phyloP scores from a whole-genome alignment of 1,284 basidiomycete genomes.

The Fomitiporia mediterranea region DNA sequence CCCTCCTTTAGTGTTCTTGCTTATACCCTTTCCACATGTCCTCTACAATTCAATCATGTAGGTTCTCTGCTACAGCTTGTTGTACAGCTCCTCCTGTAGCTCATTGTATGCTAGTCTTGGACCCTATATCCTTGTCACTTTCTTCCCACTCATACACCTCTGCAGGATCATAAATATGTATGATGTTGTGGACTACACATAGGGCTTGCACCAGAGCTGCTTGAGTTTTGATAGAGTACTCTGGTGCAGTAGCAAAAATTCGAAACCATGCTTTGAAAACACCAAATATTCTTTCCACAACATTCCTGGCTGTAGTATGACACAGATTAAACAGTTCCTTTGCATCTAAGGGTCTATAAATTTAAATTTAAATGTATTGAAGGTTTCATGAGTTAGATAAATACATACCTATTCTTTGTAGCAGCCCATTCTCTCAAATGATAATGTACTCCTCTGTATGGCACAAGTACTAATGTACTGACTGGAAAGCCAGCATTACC shows the following conservation, averaged over 20 bases:
- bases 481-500: slow-evolving; percentile 16
- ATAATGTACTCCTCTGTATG: slow-evolving; percentile 18
- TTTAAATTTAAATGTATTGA: neutral
- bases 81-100: slow-evolving; percentile 3
- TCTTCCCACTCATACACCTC: slow-evolving; percentile 8
- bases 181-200: slow-evolving; percentile 36
- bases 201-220: slow-evolving; percentile 29
- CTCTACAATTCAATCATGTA: slow-evolving; percentile 18
- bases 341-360: slow-evolving; percentile 29
- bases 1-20: slow-evolving; percentile 10
- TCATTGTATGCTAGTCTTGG: neutral
- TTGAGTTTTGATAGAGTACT: slow-evolving; percentile 32
- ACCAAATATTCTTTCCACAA: slow-evolving; percentile 41
- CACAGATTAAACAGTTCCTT: slow-evolving; percentile 40
- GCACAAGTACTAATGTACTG: neutral
- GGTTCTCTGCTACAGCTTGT: neutral
- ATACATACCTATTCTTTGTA: neutral
- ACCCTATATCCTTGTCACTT: neutral
- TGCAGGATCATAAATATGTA: slow-evolving; percentile 29
- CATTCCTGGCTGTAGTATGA: slow-evolving; percentile 35
- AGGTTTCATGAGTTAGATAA: neutral
- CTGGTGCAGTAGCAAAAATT: slow-evolving; percentile 26
- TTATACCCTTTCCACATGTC: slow-evolving; percentile 23
- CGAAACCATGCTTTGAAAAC: slow-evolving; percentile 33
- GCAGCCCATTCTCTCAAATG: slow-evolving; percentile 18